phyloP scores from a whole-genome alignment of 108 stramenopile species.

The Parietichytrium sp. region DNA sequence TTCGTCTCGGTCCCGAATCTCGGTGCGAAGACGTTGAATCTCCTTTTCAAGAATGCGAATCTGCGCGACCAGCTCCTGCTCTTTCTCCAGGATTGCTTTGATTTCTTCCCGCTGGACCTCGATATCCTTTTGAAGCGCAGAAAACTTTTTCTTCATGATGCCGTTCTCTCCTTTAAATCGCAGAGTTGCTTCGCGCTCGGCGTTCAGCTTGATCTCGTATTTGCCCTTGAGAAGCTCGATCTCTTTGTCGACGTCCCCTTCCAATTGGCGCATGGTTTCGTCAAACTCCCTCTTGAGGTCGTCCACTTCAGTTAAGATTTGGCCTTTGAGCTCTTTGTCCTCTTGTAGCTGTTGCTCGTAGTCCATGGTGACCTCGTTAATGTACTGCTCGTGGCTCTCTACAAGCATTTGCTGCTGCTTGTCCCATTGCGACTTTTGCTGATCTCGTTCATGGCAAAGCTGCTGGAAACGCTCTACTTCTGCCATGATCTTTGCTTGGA shows the following conservation, averaged over 20 bases:
- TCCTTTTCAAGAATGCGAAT: conserved; percentile 64
- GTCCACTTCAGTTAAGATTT: conserved; percentile 42
- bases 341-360: conserved; percentile 61
- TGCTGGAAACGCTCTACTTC: conserved; percentile 61
- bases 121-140: conserved; percentile 51
- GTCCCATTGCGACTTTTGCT: conserved; percentile 58
- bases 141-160: conserved; percentile 62
- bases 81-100: conserved; percentile 48
- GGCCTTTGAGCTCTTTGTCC: conserved; percentile 49
- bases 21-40: conserved; percentile 65
- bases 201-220: conserved; percentile 54
- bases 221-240: conserved; percentile 55
- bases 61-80: conserved; percentile 51
- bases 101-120: conserved; percentile 57
- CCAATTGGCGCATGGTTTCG: conserved; percentile 58
- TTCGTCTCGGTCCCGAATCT: conserved; percentile 69
- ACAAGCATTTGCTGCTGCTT: conserved; percentile 49
- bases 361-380: conserved; percentile 54
- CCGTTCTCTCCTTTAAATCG: conserved; percentile 61
- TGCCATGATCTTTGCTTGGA: conserved; percentile 63
- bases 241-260: conserved; percentile 69
- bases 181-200: conserved; percentile 52
- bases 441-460: conserved; percentile 49
- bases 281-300: conserved; percentile 55
- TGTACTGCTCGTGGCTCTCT: conserved; percentile 53